Percentiles rank a stretch among this genome's conserved stretches.
These are phyloP conservation scores for Clavariopsis aquatica DNA, from an alignment of 495 filamentous ascomycete genomes.

Conservation along the genomic window DNA sequence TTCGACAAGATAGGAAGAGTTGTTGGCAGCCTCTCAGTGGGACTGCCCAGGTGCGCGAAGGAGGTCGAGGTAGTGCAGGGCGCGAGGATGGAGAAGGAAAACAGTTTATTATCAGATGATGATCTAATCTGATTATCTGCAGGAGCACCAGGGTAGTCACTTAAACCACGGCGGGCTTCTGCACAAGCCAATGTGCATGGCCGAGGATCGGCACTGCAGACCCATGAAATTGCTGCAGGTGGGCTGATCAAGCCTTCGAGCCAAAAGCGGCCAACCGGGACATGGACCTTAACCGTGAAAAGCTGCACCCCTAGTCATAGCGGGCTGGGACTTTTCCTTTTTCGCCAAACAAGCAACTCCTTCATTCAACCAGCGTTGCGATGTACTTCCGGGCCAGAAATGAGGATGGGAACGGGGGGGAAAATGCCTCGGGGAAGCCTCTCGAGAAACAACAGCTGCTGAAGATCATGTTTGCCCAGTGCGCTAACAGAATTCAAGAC, in stretches of 20 bases:
- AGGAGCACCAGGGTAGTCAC: neutral
- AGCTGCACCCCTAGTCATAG: neutral
- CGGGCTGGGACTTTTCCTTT: neutral
- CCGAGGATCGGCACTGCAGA: neutral
- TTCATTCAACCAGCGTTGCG: neutral
- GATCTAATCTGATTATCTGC: constrained; percentile 18
- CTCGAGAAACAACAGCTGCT: neutral
- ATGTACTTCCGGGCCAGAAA: neutral
- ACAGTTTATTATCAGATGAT: constrained; percentile 19
- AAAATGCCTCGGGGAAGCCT: neutral
- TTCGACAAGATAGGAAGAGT: neutral
- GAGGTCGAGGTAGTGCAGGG: neutral
- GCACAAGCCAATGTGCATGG: neutral
- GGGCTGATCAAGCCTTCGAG: constrained; percentile 4
- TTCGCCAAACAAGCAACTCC: neutral
- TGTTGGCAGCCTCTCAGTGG: neutral
- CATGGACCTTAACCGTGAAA: neutral
- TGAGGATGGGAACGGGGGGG: neutral
- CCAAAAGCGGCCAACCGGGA: neutral
- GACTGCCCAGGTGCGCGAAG: no score
- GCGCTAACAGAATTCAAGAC: neutral
- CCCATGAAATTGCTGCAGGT: constrained; percentile 1
- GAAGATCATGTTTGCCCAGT: constrained; percentile 1
- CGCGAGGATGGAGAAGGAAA: neutral
- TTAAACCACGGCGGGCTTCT: neutral